Conservation (phyloP, 2,329 filamentous ascomycete species). For the Amylocarpus encephaloides region DNA sequence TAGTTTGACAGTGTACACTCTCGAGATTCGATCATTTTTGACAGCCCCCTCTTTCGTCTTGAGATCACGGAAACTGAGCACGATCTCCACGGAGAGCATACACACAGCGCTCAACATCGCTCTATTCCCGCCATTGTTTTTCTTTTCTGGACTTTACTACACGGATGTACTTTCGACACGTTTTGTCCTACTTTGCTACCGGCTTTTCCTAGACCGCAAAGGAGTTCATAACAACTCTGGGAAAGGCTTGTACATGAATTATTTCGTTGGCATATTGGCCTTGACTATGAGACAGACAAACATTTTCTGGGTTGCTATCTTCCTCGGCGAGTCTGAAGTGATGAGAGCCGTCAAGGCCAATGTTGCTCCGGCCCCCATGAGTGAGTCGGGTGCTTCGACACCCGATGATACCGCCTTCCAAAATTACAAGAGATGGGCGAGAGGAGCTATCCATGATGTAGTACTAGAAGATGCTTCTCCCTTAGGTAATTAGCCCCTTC, state of each 20-base stretch:
- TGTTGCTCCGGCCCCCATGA: constrained; percentile 12
- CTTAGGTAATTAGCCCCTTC: constrained; percentile 37
- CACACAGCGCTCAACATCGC: constrained; percentile 72
- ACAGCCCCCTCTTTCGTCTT: constrained; percentile 1
- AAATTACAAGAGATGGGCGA: constrained; percentile 30
- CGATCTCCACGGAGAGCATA: constrained; percentile 12
- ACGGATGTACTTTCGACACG: constrained; percentile 83
- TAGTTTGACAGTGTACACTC: constrained; percentile 33
- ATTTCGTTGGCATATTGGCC: constrained; percentile 53
- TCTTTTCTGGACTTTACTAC: constrained; percentile 93
- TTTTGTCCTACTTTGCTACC: constrained; percentile 65
- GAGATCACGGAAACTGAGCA: constrained; percentile 5
- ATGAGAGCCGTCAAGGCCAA: constrained; percentile 45
- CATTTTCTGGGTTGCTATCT: constrained; percentile 87
- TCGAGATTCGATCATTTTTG: constrained; percentile 23
- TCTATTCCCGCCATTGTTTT: constrained; percentile 86
- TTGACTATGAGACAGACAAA: constrained; percentile 89
- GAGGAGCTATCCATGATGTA: constrained; percentile 51
- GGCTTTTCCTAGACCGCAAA: constrained; percentile 41
- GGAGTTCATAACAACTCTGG: constrained; percentile 15
- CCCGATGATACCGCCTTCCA: constrained; percentile 9
- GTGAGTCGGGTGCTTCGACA: constrained; percentile 3
- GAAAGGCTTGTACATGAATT: constrained; percentile 31
- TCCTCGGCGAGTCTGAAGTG: constrained; percentile 58
- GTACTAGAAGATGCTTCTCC: constrained; percentile 41